phyloP scores from a whole-genome alignment of 1,284 basidiomycete species.

The Heterobasidion annosum region DNA sequence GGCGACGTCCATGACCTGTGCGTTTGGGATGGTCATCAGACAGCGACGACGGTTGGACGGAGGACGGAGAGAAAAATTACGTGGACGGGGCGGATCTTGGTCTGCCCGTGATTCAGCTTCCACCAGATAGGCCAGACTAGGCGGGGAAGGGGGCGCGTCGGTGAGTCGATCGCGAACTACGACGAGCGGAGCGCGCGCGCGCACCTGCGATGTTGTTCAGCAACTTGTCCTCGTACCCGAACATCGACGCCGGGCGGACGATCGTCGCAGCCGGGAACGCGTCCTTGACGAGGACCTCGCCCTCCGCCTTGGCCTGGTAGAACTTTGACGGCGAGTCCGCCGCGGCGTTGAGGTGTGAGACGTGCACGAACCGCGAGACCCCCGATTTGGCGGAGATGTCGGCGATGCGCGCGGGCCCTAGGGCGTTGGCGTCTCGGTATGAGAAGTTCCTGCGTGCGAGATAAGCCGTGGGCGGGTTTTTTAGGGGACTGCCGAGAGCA shows the following conservation, averaged over 20 bases:
- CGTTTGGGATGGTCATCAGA: not conserved
- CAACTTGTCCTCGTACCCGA: conserved; percentile 91
- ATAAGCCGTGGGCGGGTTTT: not conserved
- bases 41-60: not conserved
- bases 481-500: not conserved
- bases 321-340: conserved; percentile 74
- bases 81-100: conserved; percentile 87
- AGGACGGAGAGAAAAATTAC: conserved; percentile 36
- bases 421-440: conserved; percentile 78
- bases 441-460: conserved; percentile 34
- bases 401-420: conserved; percentile 79
- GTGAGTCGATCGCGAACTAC: conserved; percentile 4
- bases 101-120: conserved; percentile 86
- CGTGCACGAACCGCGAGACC: conserved; percentile 85
- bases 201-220: conserved; percentile 88
- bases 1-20: conserved; percentile 86
- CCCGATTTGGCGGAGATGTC: conserved; percentile 70
- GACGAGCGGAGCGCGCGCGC: conserved; percentile 20
- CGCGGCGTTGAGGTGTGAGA: conserved; percentile 93
- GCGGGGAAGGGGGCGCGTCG: conserved; percentile 17
- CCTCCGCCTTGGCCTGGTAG: conserved; percentile 86
- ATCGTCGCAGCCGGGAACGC: conserved; percentile 88
- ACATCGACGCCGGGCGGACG: conserved; percentile 81
- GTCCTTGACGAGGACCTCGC: conserved; percentile 82
- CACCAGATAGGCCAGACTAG: conserved; percentile 89